Conservation (phyloP, 257 asterid species). For the Forsythia suspensa region DNA sequence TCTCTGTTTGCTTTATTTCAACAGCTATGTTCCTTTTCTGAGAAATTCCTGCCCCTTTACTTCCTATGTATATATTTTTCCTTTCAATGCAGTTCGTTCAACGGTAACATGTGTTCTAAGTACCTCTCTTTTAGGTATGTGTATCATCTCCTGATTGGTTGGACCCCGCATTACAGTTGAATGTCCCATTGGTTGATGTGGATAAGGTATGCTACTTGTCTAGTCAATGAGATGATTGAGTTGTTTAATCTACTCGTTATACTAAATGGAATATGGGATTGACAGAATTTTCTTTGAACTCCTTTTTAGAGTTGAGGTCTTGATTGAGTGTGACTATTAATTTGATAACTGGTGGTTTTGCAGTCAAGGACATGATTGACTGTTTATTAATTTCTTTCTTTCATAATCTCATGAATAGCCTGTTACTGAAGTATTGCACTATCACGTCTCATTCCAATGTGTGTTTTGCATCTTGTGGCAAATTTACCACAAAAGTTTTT, state of each 20-base stretch:
- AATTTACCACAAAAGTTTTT: neutral
- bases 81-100: neutral
- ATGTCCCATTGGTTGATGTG: constrained; percentile 87
- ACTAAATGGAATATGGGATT: constrained; percentile 8
- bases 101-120: constrained; percentile 5
- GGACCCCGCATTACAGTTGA: constrained; percentile 74
- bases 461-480: neutral
- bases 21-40: neutral
- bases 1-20: neutral
- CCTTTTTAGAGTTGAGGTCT: constrained; percentile 20
- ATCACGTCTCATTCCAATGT: neutral
- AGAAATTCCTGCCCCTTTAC: neutral
- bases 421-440: neutral
- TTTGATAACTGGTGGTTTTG: constrained; percentile 13
- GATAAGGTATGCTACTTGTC: constrained; percentile 68
- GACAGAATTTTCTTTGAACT: neutral
- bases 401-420: neutral
- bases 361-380: neutral
- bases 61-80: neutral
- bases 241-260: neutral
- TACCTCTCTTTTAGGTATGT: constrained; percentile 58
- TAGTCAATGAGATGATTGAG: constrained; percentile 9
- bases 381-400: neutral
- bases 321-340: neutral
- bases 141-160: constrained; percentile 77